Base-by-base conservation (phyloP, 345 rosid species). In the Euphorbia pulcherrima region DNA sequence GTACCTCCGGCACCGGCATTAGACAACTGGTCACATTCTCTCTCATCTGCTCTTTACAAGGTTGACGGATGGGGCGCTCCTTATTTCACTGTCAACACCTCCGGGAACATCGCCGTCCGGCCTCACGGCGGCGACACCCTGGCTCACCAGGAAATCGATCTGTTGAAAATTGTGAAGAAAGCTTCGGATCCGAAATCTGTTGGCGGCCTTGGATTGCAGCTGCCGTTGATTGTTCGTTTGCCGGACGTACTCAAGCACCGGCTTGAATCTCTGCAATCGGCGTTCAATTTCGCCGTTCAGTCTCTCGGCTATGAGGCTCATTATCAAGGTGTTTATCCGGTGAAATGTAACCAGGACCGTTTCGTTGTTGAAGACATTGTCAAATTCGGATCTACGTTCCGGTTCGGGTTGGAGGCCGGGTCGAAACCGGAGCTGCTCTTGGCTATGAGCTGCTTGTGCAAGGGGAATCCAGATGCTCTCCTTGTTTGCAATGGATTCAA, bases 381-480 rank as follows among this genome's bases (percentile, higher is more conserved):
- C 48, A 77, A 60, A 62, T 89, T 90, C 65, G 98, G 97, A 4
- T 83, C 83, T 5, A 47, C 75, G 2, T 90, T 86, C 75, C 84
- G 96, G 28, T 93, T 93, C 72, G 98, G 98, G 14, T 69, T 93
- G 23, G 97, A 93, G 59, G 96, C 98, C 47, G 98, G 97, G 67
- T 93, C 97, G 2, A 93, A 93, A 35, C 98, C 96, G n/a, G 96
- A 93, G 84, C 90, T 93, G 0, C 90, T 90, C 8, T 79, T 93
- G 2, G 96, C 97, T 3, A 93, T 89, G 97, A 87, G 84, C 75
- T 89, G 95, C 74, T 72, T 93, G 47, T 90, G 95, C 73, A 86
- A 80, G 64, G 97, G 96, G 39, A 85, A 65, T 62, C 83, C 79
- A 0, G 90, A 89, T n/a, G 84, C 92, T 13, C 71, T 93, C 44